These are phyloP conservation scores for Eragrostis tef DNA, from an alignment of 202 grass and related monocot genomes.

Conservation along the genomic window DNA sequence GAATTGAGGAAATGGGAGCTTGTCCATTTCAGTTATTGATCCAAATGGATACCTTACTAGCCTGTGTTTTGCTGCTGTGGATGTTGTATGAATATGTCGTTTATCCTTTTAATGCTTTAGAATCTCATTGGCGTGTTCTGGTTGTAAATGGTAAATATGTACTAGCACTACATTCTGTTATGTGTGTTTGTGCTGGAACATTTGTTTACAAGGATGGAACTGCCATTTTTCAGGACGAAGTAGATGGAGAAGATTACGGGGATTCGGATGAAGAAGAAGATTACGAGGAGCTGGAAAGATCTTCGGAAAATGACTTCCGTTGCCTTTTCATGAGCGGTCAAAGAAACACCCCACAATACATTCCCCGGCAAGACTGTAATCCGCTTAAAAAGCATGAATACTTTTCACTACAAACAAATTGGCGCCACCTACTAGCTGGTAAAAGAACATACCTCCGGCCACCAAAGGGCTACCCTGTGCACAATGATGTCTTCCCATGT, in stretches of 20 bases:
- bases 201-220: not conserved
- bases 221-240: constrained; percentile 1
- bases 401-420: not conserved
- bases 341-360: not conserved
- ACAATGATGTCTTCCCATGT: constrained; percentile 1
- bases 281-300: not conserved
- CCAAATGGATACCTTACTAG: not conserved
- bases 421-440: constrained; percentile 2
- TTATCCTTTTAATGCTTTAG: not conserved
- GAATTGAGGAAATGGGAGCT: not conserved
- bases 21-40: not conserved
- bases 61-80: not conserved
- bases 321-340: constrained; percentile 16
- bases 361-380: not conserved
- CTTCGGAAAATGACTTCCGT: not conserved
- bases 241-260: not conserved
- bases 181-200: not conserved
- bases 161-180: not conserved
- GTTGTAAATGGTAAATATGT: not conserved
- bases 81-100: not conserved
- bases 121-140: not conserved
- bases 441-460: constrained; percentile 29
- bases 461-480: not conserved
- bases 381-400: constrained; percentile 8
- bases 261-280: not conserved